A percentile compares a stretch with the other conserved stretches of the same genome.
Evolutionary conservation across 1,284 basidiomycete genomes (phyloP).

Genomic region (Cutaneotrichosporon spelunceum): DNA sequence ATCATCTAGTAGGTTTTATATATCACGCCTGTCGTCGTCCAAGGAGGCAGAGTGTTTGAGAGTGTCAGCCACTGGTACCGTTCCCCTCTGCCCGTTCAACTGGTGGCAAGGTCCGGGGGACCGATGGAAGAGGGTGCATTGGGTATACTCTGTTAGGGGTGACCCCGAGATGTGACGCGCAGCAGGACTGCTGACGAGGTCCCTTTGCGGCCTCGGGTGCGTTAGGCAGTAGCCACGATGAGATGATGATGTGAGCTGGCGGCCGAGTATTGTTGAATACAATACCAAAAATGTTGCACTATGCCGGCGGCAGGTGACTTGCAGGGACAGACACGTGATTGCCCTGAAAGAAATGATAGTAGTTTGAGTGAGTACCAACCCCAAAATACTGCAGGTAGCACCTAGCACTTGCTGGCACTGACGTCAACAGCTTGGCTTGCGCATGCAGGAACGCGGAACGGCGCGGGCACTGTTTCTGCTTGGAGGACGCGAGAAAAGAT

Average conservation of each 20-base stretch:
- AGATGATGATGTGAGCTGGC: neutral
- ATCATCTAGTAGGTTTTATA: neutral
- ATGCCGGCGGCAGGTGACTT: neutral
- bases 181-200: neutral
- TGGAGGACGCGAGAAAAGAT: too few species aligned
- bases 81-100: neutral
- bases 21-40: neutral
- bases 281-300: too few species aligned
- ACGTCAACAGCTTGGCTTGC: neutral
- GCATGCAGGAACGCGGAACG: neutral
- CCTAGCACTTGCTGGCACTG: neutral
- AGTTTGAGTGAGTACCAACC: neutral
- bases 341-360: neutral
- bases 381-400: neutral
- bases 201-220: neutral
- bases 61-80: neutral
- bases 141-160: neutral
- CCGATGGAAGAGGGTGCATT: neutral
- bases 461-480: too few species aligned
- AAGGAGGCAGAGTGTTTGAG: neutral
- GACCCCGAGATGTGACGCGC: neutral
- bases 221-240: neutral
- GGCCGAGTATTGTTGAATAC: too few species aligned
- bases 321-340: slow-evolving; percentile 10
- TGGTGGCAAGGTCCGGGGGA: neutral